phyloP scores from a whole-genome alignment of 208 protist species.

The Vickermania ingenoplastis region DNA sequence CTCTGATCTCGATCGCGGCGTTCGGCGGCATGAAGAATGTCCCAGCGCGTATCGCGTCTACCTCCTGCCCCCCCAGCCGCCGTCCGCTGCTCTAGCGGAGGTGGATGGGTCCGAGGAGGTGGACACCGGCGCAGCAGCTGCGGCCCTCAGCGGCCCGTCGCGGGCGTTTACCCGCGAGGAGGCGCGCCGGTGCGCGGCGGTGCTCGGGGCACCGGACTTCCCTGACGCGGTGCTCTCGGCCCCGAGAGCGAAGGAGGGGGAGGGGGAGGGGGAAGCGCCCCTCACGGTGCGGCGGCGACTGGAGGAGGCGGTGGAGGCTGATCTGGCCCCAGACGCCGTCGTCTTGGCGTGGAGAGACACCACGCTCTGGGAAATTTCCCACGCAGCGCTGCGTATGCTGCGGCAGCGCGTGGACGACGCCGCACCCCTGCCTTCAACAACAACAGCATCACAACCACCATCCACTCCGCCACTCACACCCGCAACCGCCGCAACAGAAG shows the following conservation, averaged over 20 bases:
- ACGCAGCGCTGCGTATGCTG: conserved; percentile 17
- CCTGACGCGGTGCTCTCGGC: not conserved
- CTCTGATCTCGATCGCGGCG: not conserved
- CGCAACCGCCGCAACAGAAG: too few species aligned
- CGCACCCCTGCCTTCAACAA: too few species aligned
- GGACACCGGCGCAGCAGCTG: too few species aligned
- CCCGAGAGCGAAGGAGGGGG: too few species aligned
- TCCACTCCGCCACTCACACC: too few species aligned
- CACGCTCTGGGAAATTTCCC: conserved; percentile 31
- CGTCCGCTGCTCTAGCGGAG: too few species aligned
- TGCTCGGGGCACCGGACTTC: not conserved
- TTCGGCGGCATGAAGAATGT: conserved; percentile 24
- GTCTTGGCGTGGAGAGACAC: conserved; percentile 51
- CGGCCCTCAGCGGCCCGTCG: not conserved
- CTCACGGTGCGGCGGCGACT: not conserved
- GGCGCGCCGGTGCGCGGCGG: not conserved
- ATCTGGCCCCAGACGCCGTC: conserved; percentile 15
- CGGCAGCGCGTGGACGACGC: conserved; percentile 17
- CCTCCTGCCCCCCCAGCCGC: conserved; percentile 3
- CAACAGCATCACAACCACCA: too few species aligned
- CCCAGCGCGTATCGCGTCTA: conserved; percentile 39
- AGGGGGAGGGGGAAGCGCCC: not conserved
- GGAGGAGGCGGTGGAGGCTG: not conserved
- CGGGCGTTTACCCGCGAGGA: not conserved
- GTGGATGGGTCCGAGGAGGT: too few species aligned